Evolutionary conservation across 2,329 filamentous ascomycete species (phyloP).

Genomic region (Pseudocercospora vitis): DNA sequence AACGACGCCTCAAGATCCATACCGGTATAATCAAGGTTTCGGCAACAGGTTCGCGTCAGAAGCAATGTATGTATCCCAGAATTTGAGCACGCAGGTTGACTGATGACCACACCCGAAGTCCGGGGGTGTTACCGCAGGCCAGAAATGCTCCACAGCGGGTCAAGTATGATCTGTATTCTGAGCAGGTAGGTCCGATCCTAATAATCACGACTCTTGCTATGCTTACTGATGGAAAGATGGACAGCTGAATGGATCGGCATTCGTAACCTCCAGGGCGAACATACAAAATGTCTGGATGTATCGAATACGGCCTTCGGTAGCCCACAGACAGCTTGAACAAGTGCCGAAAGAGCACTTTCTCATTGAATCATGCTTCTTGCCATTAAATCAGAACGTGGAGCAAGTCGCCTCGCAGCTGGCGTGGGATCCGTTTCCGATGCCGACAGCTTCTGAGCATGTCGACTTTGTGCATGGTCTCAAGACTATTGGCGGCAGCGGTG

Average conservation of each 20-base stretch:
- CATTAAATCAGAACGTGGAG: conserved; percentile 16
- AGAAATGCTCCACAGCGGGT: conserved; percentile 38
- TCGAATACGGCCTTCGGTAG: conserved; percentile 35
- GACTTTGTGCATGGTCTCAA: conserved; percentile 28
- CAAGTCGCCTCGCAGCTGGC: conserved; percentile 14
- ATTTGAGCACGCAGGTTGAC: background rate
- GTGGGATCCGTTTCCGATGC: conserved; percentile 23
- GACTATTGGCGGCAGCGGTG: conserved; percentile 29
- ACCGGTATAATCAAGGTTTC: conserved; percentile 28
- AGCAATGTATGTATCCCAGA: conserved; percentile 21
- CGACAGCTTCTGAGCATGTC: conserved; percentile 12
- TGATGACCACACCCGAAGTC: conserved; percentile 8
- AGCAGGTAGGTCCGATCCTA: conserved; percentile 24
- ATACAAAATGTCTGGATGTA: conserved; percentile 37
- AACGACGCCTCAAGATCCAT: conserved; percentile 24
- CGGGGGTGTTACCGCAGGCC: conserved; percentile 22
- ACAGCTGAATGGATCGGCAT: conserved; percentile 34
- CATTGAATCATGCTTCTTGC: conserved; percentile 23
- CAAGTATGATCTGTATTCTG: conserved; percentile 37
- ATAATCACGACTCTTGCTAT: background rate
- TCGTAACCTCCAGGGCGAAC: conserved; percentile 32
- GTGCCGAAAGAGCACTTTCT: conserved; percentile 8
- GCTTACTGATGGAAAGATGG: background rate
- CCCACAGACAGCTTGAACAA: conserved; percentile 14
- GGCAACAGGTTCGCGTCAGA: conserved; percentile 28